Evolutionary conservation across 2,329 filamentous ascomycete genomes (phyloP).

Genomic region (Paecilomyces sp.): DNA sequence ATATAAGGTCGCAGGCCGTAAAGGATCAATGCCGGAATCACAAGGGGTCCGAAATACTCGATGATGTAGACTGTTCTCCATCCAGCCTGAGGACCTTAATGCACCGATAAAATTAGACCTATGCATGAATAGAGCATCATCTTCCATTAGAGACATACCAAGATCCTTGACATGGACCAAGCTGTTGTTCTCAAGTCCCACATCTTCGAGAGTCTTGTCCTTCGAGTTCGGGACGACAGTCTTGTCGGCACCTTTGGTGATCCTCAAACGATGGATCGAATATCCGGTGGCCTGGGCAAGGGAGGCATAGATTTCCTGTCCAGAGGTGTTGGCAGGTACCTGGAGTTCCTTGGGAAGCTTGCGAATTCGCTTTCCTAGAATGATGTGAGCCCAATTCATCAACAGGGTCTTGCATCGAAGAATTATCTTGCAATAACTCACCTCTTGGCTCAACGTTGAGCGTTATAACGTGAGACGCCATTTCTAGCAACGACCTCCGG

Average conservation of each 20-base stretch:
- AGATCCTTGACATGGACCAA: constrained; percentile 85
- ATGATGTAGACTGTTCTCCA: constrained; percentile 94
- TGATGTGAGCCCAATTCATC: constrained; percentile 8
- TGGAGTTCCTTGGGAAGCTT: constrained; percentile 52
- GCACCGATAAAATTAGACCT: neutral
- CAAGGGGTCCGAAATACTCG: constrained; percentile 86
- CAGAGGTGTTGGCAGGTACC: constrained; percentile 44
- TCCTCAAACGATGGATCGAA: constrained; percentile 53
- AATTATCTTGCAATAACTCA: constrained; percentile 14
- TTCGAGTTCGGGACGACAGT: constrained; percentile 48
- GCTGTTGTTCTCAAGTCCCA: constrained; percentile 52
- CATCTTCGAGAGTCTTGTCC: constrained; percentile 46
- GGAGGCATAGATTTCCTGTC: constrained; percentile 50
- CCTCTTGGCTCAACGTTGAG: constrained; percentile 36
- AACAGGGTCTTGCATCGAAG: neutral
- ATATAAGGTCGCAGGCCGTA: constrained; percentile 64
- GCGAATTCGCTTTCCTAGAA: constrained; percentile 54
- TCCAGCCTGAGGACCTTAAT: constrained; percentile 71
- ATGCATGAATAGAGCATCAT: neutral
- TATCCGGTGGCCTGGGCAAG: constrained; percentile 49
- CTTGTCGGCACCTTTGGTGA: constrained; percentile 60
- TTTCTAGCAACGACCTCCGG: constrained; percentile 6
- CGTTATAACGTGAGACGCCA: constrained; percentile 30
- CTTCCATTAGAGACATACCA: constrained; percentile 48
- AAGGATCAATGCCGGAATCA: constrained; percentile 73